Conservation (phyloP, 2,329 filamentous ascomycete genomes). For the Colletotrichum musae region DNA sequence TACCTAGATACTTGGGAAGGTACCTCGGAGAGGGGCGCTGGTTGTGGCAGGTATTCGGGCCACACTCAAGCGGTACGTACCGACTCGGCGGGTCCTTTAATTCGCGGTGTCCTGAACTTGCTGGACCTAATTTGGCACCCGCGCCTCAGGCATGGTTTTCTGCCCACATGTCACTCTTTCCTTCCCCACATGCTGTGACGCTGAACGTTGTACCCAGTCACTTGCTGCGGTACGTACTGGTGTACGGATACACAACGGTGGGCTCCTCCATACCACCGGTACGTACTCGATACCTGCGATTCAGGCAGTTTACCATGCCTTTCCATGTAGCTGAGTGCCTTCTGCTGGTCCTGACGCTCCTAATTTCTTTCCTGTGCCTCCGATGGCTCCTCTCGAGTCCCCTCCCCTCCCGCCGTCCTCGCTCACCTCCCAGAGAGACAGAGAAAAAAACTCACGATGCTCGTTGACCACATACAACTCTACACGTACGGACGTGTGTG, state of each 20-base stretch:
- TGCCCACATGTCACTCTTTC: slow-evolving; percentile 31
- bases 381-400: neutral
- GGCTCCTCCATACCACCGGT: neutral
- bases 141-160: slow-evolving; percentile 12
- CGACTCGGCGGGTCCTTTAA: slow-evolving; percentile 12
- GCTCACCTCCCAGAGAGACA: neutral
- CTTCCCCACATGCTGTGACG: slow-evolving; percentile 28
- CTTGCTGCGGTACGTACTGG: neutral
- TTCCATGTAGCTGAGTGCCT: neutral
- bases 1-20: neutral
- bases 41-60: too few species aligned
- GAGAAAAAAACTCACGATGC: slow-evolving; percentile 24
- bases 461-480: neutral
- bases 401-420: neutral
- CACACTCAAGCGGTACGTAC: neutral
- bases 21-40: too few species aligned
- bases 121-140: neutral
- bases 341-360: too few species aligned
- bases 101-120: slow-evolving; percentile 9
- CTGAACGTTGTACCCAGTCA: neutral
- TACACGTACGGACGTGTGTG: neutral
- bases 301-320: too few species aligned
- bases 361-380: neutral
- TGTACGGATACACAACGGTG: neutral
- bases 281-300: neutral